Conservation (phyloP, 1,284 basidiomycete species). For the Neonothopanus nambi region DNA sequence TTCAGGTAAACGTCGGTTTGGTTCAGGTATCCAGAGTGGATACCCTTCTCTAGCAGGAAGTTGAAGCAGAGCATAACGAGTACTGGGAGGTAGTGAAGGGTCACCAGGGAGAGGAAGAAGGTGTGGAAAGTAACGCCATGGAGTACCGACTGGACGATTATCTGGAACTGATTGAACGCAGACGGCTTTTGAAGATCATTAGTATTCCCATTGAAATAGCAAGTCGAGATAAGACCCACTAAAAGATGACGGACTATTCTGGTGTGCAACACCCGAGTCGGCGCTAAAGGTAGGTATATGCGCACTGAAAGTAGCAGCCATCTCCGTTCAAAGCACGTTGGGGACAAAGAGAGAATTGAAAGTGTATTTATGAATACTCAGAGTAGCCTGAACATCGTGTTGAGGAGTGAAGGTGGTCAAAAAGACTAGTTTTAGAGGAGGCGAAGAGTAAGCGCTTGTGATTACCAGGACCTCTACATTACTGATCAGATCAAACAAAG, state of each 20-base stretch:
- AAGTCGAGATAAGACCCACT: neutral
- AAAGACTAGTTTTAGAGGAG: no score
- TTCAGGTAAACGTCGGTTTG: slow-evolving; percentile 20
- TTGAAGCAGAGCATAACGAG: slow-evolving; percentile 6
- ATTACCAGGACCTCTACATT: no score
- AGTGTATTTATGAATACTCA: no score
- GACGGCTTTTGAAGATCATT: neutral
- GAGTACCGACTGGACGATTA: slow-evolving; percentile 4
- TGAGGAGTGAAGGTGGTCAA: no score
- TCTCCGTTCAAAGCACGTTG: no score
- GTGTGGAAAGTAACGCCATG: slow-evolving; percentile 3
- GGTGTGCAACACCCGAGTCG: neutral
- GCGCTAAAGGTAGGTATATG: neutral
- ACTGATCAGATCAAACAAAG: no score
- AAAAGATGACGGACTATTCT: slow-evolving; percentile 2
- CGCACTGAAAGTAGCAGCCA: neutral
- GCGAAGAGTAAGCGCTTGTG: no score
- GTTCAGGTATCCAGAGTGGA: slow-evolving; percentile 33
- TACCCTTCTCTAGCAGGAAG: slow-evolving; percentile 26
- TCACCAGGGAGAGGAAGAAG: slow-evolving; percentile 9
- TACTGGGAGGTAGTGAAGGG: slow-evolving; percentile 5
- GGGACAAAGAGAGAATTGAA: no score
- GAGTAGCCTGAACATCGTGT: no score
- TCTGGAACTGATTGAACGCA: slow-evolving; percentile 7
- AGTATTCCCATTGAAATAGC: neutral